Evolutionary conservation across 768 basidiomycete species (phyloP).

Genomic region (Collybiopsis luxurians): DNA sequence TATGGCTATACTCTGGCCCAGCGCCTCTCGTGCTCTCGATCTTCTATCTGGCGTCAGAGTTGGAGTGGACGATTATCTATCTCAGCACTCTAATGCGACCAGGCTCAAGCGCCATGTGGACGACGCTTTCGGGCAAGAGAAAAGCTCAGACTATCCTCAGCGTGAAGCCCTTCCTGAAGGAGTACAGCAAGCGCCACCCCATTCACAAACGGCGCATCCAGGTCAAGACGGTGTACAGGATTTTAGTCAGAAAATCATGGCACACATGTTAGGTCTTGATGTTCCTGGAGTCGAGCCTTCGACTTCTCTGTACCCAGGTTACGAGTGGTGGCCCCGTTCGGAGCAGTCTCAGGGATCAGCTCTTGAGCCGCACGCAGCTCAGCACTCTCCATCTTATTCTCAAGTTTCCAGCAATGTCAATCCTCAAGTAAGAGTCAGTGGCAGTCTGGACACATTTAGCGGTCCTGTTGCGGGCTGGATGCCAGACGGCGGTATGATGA

Average conservation of each 20-base stretch:
- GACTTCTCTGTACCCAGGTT: constrained; percentile 42
- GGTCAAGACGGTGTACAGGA: constrained; percentile 53
- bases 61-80: constrained; percentile 38
- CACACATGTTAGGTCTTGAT: constrained; percentile 68
- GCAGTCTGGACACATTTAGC: not conserved
- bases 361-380: not conserved
- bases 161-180: constrained; percentile 32
- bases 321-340: constrained; percentile 33
- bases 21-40: constrained; percentile 62
- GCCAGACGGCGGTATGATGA: constrained; percentile 2
- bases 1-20: constrained; percentile 78
- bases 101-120: constrained; percentile 59
- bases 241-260: constrained; percentile 63
- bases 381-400: not conserved
- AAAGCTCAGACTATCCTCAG: constrained; percentile 41
- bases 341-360: constrained; percentile 16
- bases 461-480: constrained; percentile 1
- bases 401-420: not conserved
- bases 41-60: constrained; percentile 66
- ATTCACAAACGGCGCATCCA: constrained; percentile 17
- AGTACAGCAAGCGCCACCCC: constrained; percentile 9
- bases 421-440: not conserved
- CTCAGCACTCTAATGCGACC: constrained; percentile 36
- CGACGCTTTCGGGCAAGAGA: constrained; percentile 62
- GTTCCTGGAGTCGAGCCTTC: constrained; percentile 64